Evolutionary conservation across 495 filamentous ascomycete species (phyloP), one percentile per base, ranked within the genome.

Genomic region (Polyplosphaeria fusca): DNA sequence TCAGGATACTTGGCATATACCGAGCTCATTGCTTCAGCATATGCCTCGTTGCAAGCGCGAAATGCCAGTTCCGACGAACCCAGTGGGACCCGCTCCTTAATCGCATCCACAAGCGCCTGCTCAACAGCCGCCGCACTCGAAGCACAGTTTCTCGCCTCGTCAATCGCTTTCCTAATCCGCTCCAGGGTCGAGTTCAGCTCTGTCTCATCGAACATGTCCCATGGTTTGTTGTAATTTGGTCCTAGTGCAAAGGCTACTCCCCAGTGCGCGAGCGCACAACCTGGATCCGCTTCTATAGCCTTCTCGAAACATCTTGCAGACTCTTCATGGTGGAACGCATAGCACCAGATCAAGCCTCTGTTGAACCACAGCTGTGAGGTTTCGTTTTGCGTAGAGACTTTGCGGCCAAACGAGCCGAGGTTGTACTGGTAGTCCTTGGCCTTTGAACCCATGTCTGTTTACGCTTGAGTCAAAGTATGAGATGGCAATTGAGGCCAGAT

Each of bases 171-270:
- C 46, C 77, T 71, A 1, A 80, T 77, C 26, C 73, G 67, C 1
- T 64, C 67, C 22, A 83, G 70, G 1, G 70, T 80, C 0, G 43
- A 40, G 4, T 70, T 63, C 3, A 82, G 66, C 41, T 88, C 85
- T n/a, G 71, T 58, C 4, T 73, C 68, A 51, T 86, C 86, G 54
- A 87, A 87, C 23, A 78, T 67, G 3, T 79, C 71, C 86, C 85
- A 88, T 0, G 84, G 82, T 64, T 87, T 87, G 61, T 88, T 87
- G 68, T 87, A 88, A 53, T 88, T 87, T 1, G 86, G 84, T 0
- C 86, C 86, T 0, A 85, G 63, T 1, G 79, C 65, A 59, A 80
- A 86, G 0, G 86, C 82, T 2, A 61, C 39, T 0, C 85, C 85
- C 85, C 85, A 88, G 49, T 85, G 79, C 18, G 81, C 84, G 69